Evolutionary conservation across 2,329 filamentous ascomycete genomes (phyloP).

Genomic region (Sporothrix curviconia): DNA sequence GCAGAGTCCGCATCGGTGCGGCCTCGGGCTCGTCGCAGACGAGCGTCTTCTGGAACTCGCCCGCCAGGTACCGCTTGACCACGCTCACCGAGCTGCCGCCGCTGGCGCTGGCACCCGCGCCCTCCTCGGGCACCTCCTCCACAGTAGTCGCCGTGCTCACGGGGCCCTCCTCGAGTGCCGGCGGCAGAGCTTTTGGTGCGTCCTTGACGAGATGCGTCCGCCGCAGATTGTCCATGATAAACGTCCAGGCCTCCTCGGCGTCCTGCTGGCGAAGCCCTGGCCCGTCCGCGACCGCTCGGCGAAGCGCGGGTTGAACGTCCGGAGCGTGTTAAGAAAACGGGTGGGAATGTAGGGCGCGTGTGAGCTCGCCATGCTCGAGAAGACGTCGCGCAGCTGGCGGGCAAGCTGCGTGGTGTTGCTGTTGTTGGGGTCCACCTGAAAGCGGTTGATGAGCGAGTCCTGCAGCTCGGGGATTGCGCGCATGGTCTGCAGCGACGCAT

Average conservation of each 20-base stretch:
- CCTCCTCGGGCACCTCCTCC: slow-evolving; percentile 20
- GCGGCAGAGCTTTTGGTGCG: slow-evolving; percentile 22
- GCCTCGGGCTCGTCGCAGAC: slow-evolving; percentile 79
- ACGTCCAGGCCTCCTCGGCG: slow-evolving; percentile 96
- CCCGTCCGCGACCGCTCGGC: slow-evolving; percentile 79
- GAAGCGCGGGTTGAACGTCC: slow-evolving; percentile 81
- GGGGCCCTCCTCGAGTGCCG: neutral
- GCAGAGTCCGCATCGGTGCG: slow-evolving; percentile 69
- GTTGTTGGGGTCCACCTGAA: slow-evolving; percentile 26
- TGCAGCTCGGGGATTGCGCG: slow-evolving; percentile 87
- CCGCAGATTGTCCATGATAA: slow-evolving; percentile 78
- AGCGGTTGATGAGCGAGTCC: slow-evolving; percentile 60
- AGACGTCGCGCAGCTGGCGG: slow-evolving; percentile 70
- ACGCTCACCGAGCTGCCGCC: slow-evolving; percentile 49
- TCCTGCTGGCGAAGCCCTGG: slow-evolving; percentile 91
- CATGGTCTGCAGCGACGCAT: slow-evolving; percentile 90
- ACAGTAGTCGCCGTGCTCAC: slow-evolving; percentile 35
- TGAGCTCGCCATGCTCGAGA: slow-evolving; percentile 82
- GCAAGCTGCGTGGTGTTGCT: slow-evolving; percentile 53
- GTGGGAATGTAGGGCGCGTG: slow-evolving; percentile 80
- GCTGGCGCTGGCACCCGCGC: neutral
- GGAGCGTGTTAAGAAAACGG: slow-evolving; percentile 74
- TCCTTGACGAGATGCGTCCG: slow-evolving; percentile 66
- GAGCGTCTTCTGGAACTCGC: slow-evolving; percentile 69
- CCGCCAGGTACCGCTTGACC: slow-evolving; percentile 84